Percentiles rank a stretch among this genome's conserved stretches.
Evolutionary conservation across 192 early-diverging fungal genomes (phyloP).

Genomic region (Entophlyctis luteolus): DNA sequence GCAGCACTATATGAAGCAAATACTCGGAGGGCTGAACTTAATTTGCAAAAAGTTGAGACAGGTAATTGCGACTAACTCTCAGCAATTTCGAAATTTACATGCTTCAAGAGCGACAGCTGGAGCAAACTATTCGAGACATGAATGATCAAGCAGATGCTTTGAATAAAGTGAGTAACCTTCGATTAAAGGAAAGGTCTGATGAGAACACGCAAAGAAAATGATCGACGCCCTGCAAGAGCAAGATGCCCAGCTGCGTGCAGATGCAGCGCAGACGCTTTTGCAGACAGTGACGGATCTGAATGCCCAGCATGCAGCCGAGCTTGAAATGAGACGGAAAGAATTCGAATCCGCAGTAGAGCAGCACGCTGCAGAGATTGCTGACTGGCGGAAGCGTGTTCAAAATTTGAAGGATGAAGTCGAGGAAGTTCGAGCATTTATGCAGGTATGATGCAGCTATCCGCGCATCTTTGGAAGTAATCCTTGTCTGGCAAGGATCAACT

Average conservation of each 20-base stretch:
- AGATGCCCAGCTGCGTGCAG: slow-evolving; percentile 27
- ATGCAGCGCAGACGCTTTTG: neutral
- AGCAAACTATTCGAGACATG: slow-evolving; percentile 63
- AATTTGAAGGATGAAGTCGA: neutral
- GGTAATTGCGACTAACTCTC: neutral
- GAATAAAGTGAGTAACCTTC: slow-evolving; percentile 3
- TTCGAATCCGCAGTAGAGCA: neutral
- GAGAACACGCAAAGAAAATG: slow-evolving; percentile 26
- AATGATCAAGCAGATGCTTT: slow-evolving; percentile 55
- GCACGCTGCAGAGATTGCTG: slow-evolving; percentile 4
- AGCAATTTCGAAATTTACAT: neutral
- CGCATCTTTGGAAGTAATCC: neutral
- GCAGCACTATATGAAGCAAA: slow-evolving; percentile 45
- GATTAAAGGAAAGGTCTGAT: neutral
- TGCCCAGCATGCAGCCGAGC: neutral
- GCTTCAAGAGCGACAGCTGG: slow-evolving; percentile 34
- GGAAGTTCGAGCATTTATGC: slow-evolving; percentile 20
- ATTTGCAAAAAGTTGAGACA: slow-evolving; percentile 24
- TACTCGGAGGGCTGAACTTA: slow-evolving; percentile 25
- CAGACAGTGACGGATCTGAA: neutral
- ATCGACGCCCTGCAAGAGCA: slow-evolving; percentile 34
- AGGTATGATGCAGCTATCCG: neutral
- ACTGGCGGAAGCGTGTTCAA: neutral
- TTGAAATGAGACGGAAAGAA: slow-evolving; percentile 12
- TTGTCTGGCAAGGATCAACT: slow-evolving; percentile 31